Evolutionary conservation across 139 green algal genomes (phyloP).

Genomic region (Tetradesmus lagerheimii): DNA sequence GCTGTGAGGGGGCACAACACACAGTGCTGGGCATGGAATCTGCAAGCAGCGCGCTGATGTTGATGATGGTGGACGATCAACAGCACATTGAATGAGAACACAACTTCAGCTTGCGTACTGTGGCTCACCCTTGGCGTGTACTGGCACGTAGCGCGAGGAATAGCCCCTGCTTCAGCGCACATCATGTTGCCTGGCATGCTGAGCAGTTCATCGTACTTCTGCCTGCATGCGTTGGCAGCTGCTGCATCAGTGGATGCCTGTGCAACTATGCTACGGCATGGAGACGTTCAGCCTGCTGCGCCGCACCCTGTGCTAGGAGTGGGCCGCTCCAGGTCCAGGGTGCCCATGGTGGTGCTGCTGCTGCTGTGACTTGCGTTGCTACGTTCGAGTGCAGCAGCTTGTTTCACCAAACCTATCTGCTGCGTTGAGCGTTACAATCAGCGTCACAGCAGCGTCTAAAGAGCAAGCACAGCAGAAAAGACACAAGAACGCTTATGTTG

Average conservation of each 20-base stretch:
- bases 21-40: not conserved
- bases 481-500: not conserved
- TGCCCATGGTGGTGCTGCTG: slow-evolving; percentile 34
- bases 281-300: not conserved
- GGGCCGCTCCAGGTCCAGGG: slow-evolving; percentile 15
- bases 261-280: not conserved
- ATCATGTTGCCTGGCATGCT: slow-evolving; percentile 32
- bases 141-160: slow-evolving; percentile 22
- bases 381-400: not conserved
- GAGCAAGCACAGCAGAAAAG: not conserved
- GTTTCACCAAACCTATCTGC: not conserved
- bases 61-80: not conserved
- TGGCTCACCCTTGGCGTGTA: slow-evolving; percentile 8
- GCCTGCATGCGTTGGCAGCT: not conserved
- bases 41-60: not conserved
- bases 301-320: not conserved
- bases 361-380: not conserved
- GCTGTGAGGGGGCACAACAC: too few species aligned
- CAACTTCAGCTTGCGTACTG: not conserved
- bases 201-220: slow-evolving; percentile 40
- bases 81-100: not conserved
- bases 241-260: not conserved
- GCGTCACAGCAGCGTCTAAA: too few species aligned
- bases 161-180: not conserved
- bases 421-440: too few species aligned